Percentiles rank a stretch among this genome's conserved stretches.
phyloP scores from a whole-genome alignment of 73 alveolate genomes.

The Tetrahymena borealis region DNA sequence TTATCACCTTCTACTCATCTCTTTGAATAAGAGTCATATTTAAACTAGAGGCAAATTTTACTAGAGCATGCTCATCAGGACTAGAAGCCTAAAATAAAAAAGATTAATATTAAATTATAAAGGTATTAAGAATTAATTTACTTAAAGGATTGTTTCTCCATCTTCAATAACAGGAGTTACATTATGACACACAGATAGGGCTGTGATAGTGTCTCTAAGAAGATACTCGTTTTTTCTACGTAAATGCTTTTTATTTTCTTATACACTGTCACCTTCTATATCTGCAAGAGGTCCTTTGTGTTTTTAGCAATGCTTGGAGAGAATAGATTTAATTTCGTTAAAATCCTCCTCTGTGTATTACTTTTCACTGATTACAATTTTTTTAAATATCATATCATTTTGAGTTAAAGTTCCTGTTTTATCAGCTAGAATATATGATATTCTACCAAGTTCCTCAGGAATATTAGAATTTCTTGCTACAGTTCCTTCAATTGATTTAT shows the following conservation, averaged over 20 bases:
- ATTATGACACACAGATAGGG: constrained; percentile 67
- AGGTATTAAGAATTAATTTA: background rate
- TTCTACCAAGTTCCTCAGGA: constrained; percentile 91
- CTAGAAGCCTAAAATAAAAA: constrained; percentile 53
- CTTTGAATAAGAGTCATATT: constrained; percentile 52
- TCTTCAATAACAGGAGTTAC: constrained; percentile 68
- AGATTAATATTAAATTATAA: background rate
- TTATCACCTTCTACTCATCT: constrained; percentile 46
- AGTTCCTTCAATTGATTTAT: constrained; percentile 71
- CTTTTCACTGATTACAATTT: constrained; percentile 45
- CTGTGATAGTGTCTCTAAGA: constrained; percentile 61
- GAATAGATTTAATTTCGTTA: constrained; percentile 39
- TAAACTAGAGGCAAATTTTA: constrained; percentile 68
- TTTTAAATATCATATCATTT: constrained; percentile 83
- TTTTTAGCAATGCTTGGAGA: constrained; percentile 27
- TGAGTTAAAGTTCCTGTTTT: constrained; percentile 88
- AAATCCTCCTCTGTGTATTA: constrained; percentile 49
- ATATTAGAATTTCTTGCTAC: constrained; percentile 84
- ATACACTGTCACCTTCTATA: constrained; percentile 20
- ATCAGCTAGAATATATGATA: constrained; percentile 72
- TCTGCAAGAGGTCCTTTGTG: constrained; percentile 1
- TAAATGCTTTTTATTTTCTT: background rate
- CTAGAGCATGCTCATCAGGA: constrained; percentile 88
- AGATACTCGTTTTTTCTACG: constrained; percentile 40
- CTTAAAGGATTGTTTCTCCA: constrained; percentile 5